A percentile compares a stretch with the other conserved stretches of the same genome.
phyloP scores from a whole-genome alignment of 768 basidiomycete species.

The Boletus rubropictus region DNA sequence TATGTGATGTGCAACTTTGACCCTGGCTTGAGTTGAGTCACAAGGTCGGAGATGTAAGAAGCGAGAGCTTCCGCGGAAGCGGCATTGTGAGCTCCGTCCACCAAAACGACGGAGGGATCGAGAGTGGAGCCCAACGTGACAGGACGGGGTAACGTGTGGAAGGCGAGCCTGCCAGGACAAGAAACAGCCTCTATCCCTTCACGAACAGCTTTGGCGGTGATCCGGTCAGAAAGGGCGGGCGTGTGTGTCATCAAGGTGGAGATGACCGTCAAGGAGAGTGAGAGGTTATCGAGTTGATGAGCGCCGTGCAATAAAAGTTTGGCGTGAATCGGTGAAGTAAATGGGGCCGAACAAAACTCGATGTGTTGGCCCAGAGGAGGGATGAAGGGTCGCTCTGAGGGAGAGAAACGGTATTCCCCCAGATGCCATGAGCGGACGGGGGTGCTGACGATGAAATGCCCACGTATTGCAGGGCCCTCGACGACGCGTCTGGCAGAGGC shows the following conservation, averaged over 20 bases:
- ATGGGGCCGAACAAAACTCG: constrained; percentile 38
- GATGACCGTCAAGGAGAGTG: constrained; percentile 58
- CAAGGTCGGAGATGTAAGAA: constrained; percentile 45
- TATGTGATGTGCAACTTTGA: constrained; percentile 50
- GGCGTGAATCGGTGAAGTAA: constrained; percentile 40
- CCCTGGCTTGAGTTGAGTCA: constrained; percentile 18
- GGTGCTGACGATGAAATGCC: constrained; percentile 33
- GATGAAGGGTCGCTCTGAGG: constrained; percentile 24
- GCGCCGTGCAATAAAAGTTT: constrained; percentile 65
- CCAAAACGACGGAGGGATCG: constrained; percentile 46
- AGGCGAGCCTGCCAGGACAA: constrained; percentile 87
- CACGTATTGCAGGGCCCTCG: constrained; percentile 32
- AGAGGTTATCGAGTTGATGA: constrained; percentile 86
- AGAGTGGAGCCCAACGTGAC: constrained; percentile 9
- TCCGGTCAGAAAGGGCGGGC: constrained; percentile 22
- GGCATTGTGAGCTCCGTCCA: constrained; percentile 92
- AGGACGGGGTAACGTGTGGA: constrained; percentile 36
- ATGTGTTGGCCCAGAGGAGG: constrained; percentile 41
- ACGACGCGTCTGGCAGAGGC: constrained; percentile 41
- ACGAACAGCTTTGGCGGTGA: constrained; percentile 47
- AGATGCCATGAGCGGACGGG: constrained; percentile 34
- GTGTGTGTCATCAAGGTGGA: constrained; percentile 47
- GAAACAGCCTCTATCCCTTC: constrained; percentile 51
- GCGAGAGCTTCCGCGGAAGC: constrained; percentile 68
- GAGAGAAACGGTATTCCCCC: constrained; percentile 30